Evolutionary conservation across 441 rosid genomes (phyloP).

Genomic region (Croton setiger): DNA sequence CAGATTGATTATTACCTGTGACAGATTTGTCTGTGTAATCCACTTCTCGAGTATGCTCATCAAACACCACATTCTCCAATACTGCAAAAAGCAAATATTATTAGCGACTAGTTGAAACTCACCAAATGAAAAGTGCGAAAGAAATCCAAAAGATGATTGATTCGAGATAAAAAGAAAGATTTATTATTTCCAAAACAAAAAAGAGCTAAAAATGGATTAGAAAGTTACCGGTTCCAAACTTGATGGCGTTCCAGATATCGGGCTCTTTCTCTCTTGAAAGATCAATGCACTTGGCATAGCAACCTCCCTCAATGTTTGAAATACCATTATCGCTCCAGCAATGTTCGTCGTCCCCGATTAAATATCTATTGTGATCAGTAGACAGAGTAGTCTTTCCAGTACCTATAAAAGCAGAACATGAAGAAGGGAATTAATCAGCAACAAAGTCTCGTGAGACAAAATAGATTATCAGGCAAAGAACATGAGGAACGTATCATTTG

Average conservation of each 20-base stretch:
- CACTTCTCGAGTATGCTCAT: slow-evolving; percentile 85
- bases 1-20: slow-evolving; percentile 44
- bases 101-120: slow-evolving; percentile 8
- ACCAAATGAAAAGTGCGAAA: neutral
- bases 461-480: slow-evolving; percentile 6
- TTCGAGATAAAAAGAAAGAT: neutral
- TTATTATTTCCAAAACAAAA: neutral
- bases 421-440: slow-evolving; percentile 14
- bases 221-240: slow-evolving; percentile 78
- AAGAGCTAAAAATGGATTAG: neutral
- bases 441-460: slow-evolving; percentile 1
- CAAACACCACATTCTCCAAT: slow-evolving; percentile 82
- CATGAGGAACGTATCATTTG: slow-evolving; percentile 28
- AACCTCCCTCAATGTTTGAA: slow-evolving; percentile 95
- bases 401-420: slow-evolving; percentile 38
- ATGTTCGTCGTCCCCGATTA: slow-evolving; percentile 95
- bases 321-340: slow-evolving; percentile 93
- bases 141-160: neutral
- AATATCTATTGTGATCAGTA: slow-evolving; percentile 87
- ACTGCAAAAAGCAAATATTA: slow-evolving; percentile 27
- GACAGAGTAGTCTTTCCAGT: slow-evolving; percentile 96
- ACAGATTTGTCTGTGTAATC: slow-evolving; percentile 77
- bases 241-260: slow-evolving; percentile 95
- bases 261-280: slow-evolving; percentile 91
- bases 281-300: slow-evolving; percentile 96